Evolutionary conservation across 1,139 yeast species (phyloP).

Genomic region (Lizanozyma gosingica): DNA sequence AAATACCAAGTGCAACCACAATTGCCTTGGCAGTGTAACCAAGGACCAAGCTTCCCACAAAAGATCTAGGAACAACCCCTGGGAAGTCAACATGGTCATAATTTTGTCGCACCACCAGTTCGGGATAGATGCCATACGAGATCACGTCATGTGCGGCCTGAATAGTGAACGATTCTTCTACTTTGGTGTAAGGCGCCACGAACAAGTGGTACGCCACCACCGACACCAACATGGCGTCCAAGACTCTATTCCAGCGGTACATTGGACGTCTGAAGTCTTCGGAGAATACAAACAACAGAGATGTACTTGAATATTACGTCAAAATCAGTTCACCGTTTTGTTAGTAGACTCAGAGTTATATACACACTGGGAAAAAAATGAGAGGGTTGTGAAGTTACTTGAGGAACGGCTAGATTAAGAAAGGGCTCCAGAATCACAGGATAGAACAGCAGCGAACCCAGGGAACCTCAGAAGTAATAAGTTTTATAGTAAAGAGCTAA

Average conservation of each 20-base stretch:
- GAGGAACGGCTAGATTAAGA: neutral
- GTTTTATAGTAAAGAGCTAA: too few species aligned
- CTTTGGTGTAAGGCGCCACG: slow-evolving; percentile 77
- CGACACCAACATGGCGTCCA: slow-evolving; percentile 10
- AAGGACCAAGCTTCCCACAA: slow-evolving; percentile 61
- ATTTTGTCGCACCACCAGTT: slow-evolving; percentile 22
- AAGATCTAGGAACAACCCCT: slow-evolving; percentile 85
- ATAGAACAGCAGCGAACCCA: too few species aligned
- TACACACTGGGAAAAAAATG: neutral
- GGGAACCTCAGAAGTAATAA: too few species aligned
- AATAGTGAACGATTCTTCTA: slow-evolving; percentile 86
- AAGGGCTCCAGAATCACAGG: too few species aligned
- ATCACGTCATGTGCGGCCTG: slow-evolving; percentile 86
- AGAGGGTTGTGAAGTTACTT: neutral
- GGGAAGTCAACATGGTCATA: slow-evolving; percentile 79
- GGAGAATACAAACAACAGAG: too few species aligned
- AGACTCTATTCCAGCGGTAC: neutral
- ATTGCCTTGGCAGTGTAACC: slow-evolving; percentile 29
- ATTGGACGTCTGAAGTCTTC: too few species aligned
- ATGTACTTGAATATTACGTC: too few species aligned
- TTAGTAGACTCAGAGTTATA: too few species aligned
- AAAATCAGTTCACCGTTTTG: too few species aligned
- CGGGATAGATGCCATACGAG: slow-evolving; percentile 45
- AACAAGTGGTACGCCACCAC: slow-evolving; percentile 37
- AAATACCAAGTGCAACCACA: slow-evolving; percentile 15